Base-by-base conservation (phyloP, 371 early-diverging fungal genomes). In the Zopfochytrium polystomum region DNA sequence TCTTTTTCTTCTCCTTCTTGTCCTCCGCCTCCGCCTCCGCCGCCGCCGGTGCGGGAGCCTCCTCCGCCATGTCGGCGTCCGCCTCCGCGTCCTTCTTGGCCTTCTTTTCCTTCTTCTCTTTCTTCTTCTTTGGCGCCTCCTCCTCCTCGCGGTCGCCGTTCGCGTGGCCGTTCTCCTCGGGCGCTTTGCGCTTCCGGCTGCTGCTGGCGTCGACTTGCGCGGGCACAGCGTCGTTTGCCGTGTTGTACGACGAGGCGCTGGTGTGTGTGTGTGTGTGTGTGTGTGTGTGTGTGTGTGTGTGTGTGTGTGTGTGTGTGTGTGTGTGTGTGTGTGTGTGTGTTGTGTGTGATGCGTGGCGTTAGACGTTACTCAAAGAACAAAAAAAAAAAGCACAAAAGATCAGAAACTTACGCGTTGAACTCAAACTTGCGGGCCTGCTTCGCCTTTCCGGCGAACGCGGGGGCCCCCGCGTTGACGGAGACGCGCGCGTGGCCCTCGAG, bases 401-500 rank as follows among this genome's bases (percentile, higher is more conserved):
- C 18, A 51, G 29, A 26, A 50, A 53, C 85, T 79, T 52, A 67
- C 62, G 63, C 56, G 2, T 46, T 35, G 54, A 60, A 65, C 34
- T 71, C 67, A 56, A 56, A 65, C 55, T 71, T 70, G 62, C 68
- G 71, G 52, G 76, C 79, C 23, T 79, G 82, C 31, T 80, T 81
- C 26, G 27, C 22, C 77, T 86, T 72, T 79, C 84, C 55, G 78
- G 94, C 77, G 32, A 71, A 82, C 51, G 87, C 74, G n/a, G n/a
- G n/a, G n/a, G n/a, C n/a, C n/a, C n/a, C n/a, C 23, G 78, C 75
- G 35, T 84, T 81, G 50, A 90, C 80, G 67, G 82, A 80, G 75
- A 87, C 80, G 87, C 95, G 91, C 53, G 86, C 80, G 78, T 96
- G 96, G 74, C 91, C 91, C 79, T 99, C 96, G 31, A 97, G 83